phyloP scores from a whole-genome alignment of 495 filamentous ascomycete species.

The Rhypophila decipiens region DNA sequence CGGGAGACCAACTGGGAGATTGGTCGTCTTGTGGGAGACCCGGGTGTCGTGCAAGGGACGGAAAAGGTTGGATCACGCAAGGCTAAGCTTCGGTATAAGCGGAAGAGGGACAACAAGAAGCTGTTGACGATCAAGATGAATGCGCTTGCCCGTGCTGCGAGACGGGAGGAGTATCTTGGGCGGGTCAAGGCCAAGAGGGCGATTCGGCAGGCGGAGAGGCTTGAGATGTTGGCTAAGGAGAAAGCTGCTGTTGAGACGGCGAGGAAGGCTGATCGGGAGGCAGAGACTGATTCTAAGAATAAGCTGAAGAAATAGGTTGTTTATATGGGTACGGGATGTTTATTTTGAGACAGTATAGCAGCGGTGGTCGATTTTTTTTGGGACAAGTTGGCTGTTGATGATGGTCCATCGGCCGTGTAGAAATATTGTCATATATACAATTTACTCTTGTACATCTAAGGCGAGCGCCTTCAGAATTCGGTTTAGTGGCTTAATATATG shows the following conservation, averaged over 20 bases:
- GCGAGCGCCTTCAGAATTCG: not conserved
- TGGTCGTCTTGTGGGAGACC: constrained; percentile 44
- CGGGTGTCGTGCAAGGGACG: constrained; percentile 20
- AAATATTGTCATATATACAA: constrained; percentile 13
- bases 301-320: not conserved
- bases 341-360: too few relatives aligned
- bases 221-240: not conserved
- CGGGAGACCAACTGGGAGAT: constrained; percentile 82
- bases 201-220: not conserved
- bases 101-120: constrained; percentile 14
- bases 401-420: constrained; percentile 5
- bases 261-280: not conserved
- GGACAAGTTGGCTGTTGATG: not conserved
- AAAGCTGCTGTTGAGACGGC: constrained; percentile 1
- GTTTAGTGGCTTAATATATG: not conserved
- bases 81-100: constrained; percentile 22
- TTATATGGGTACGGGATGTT: not conserved
- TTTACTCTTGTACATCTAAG: constrained; percentile 3
- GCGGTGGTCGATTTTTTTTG: not conserved
- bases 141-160: constrained; percentile 15
- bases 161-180: constrained; percentile 15
- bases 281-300: not conserved
- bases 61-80: constrained; percentile 22
- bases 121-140: constrained; percentile 17
- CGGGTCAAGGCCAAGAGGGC: constrained; percentile 3